Evolutionary conservation across 495 filamentous ascomycete species (phyloP), one percentile per base, ranked within the genome.

Genomic region (Aspergillus bridgeri): DNA sequence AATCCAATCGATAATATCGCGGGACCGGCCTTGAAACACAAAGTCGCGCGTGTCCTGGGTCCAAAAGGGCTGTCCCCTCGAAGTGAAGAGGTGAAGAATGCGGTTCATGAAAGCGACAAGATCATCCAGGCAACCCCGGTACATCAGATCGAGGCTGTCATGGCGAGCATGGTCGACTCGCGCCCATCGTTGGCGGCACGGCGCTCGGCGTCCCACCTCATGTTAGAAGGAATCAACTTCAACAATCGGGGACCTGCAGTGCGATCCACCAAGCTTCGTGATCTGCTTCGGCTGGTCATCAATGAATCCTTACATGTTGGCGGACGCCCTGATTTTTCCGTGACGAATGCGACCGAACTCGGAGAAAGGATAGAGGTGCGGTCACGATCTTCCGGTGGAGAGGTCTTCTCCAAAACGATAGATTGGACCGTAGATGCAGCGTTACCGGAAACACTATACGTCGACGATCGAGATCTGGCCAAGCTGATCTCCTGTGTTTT

Each of bases 401-500:
- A 81, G 55, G 64, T 76, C 5, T 81, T 75, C 44, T 77, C 74
- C 11, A 86, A 88, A 60, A 80, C 74, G 20, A 87, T 92, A 58
- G 79, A 89, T 53, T 84, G 87, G 81, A 80, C 78, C 51, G 84
- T 92, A 29, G 83, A 88, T 60, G 66, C 81, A 7, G 75, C 73
- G 33, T 79, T 92, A 21, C 89, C 89, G 1, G 82, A 86, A 21
- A 82, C 80, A 3, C 77, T 91, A 51, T 78, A 88, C 43, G 81
- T 86, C 53, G 88, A 90, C 69, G 84, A 89, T 63, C 81, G 85
- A 55, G 86, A 89, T 57, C 66, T 92, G n/a, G 82, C 84, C 11
- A 91, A 91, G 64, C 66, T 89, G 56, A 81, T 90, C 2, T 89
- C 87, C 8, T 88, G 87, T 56, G 81, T 92, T 17, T 83, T 90